Conservation (phyloP, 1,284 basidiomycete genomes). For the Puccinia hordei region DNA sequence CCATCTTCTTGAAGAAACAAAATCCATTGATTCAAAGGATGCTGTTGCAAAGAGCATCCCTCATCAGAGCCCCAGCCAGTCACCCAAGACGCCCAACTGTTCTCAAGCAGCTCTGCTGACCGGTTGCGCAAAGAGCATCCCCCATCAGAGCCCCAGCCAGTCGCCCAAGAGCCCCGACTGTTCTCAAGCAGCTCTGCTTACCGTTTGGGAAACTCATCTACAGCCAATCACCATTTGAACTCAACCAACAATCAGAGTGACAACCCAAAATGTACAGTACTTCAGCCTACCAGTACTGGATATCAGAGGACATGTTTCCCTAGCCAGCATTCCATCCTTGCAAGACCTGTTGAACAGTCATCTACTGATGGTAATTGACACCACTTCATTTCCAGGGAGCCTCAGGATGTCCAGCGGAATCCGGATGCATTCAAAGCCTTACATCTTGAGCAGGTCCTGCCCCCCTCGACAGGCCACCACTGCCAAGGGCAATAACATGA, state of each 20-base stretch:
- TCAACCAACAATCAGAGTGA: neutral
- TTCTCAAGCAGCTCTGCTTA: neutral
- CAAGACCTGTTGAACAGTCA: neutral
- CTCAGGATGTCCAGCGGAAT: neutral
- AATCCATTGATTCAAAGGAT: neutral
- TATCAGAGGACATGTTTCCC: neutral
- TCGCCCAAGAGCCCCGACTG: neutral
- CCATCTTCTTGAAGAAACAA: neutral
- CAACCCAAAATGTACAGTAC: neutral
- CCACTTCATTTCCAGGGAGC: neutral
- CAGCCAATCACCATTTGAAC: neutral
- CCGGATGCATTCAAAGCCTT: neutral
- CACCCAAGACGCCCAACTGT: neutral
- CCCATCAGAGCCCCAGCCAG: neutral
- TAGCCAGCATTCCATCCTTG: neutral
- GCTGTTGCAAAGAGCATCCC: neutral
- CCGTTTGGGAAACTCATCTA: neutral
- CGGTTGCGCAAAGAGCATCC: neutral
- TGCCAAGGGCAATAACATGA: neutral
- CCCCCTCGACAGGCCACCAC: neutral
- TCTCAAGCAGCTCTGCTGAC: constrained; percentile 2
- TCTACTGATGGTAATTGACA: neutral
- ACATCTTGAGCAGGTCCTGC: neutral
- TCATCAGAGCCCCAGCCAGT: neutral
- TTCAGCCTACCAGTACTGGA: neutral